Evolutionary conservation across 257 asterid species (phyloP).

Genomic region (Nicotiana obtusifolia): DNA sequence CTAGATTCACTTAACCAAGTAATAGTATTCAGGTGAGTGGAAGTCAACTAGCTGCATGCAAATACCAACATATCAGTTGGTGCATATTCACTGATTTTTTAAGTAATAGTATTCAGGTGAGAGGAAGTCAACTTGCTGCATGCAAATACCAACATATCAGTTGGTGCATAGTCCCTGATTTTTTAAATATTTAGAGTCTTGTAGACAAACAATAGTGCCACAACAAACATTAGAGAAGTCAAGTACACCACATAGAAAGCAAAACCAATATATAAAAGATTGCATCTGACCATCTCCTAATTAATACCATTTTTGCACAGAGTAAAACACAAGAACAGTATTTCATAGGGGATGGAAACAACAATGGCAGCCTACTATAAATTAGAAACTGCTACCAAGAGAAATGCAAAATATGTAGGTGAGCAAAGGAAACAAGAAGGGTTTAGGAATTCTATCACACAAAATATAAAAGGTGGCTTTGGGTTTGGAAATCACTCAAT

Average conservation of each 20-base stretch:
- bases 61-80: constrained; percentile 1
- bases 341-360: not conserved
- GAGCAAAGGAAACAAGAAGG: not conserved
- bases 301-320: not conserved
- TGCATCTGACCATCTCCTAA: not conserved
- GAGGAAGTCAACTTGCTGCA: not conserved
- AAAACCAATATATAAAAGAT: not conserved
- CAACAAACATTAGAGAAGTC: not conserved
- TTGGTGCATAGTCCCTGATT: not conserved
- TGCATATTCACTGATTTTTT: not conserved
- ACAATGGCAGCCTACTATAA: not conserved
- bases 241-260: not conserved
- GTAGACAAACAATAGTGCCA: not conserved
- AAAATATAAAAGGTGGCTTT: not conserved
- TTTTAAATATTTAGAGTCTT: not conserved
- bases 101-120: not conserved
- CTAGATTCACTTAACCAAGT: not conserved
- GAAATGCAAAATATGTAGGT: not conserved
- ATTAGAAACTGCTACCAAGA: not conserved
- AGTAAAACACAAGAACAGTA: not conserved
- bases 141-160: constrained; percentile 4
- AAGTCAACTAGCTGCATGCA: not conserved
- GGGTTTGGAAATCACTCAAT: not conserved
- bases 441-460: not conserved
- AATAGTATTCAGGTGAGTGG: not conserved